Conservation (phyloP, 2,329 filamentous ascomycete species). For the Fusarium sp. region DNA sequence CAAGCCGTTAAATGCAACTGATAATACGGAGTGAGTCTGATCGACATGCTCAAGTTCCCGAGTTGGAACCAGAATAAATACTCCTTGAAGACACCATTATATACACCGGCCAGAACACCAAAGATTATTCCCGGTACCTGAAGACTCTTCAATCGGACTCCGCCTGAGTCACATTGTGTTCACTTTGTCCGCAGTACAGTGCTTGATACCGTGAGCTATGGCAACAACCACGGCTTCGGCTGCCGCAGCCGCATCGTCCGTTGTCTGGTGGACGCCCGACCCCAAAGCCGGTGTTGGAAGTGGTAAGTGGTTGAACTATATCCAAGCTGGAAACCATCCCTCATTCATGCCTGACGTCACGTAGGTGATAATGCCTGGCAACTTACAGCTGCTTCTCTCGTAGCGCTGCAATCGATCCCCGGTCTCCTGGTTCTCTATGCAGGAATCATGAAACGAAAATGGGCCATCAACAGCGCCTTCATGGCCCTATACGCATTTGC, state of each 20-base stretch:
- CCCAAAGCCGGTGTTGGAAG: background rate
- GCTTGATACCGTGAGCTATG: background rate
- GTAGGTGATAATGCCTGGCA: background rate
- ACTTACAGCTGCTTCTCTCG: background rate
- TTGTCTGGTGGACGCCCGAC: background rate
- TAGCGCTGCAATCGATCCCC: background rate
- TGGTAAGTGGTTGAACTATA: background rate
- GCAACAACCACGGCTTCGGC: background rate
- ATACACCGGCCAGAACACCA: background rate
- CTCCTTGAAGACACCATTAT: rapidly evolving
- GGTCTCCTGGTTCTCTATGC: background rate
- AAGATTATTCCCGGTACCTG: background rate
- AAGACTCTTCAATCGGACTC: background rate
- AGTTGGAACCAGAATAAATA: background rate
- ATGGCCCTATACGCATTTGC: background rate
- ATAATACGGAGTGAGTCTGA: too few species aligned
- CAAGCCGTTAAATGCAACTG: too few species aligned
- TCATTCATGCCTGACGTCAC: rapidly evolving
- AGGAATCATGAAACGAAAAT: background rate
- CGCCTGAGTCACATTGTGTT: too few species aligned
- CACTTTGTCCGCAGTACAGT: too few species aligned
- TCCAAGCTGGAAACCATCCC: too few species aligned
- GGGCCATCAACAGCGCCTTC: background rate
- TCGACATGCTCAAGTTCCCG: too few species aligned
- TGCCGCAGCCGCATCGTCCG: background rate